These are phyloP conservation scores for Rhipidocladum racemiflorum DNA, from an alignment of 176 grass and related monocot genomes.

Conservation along the genomic window DNA sequence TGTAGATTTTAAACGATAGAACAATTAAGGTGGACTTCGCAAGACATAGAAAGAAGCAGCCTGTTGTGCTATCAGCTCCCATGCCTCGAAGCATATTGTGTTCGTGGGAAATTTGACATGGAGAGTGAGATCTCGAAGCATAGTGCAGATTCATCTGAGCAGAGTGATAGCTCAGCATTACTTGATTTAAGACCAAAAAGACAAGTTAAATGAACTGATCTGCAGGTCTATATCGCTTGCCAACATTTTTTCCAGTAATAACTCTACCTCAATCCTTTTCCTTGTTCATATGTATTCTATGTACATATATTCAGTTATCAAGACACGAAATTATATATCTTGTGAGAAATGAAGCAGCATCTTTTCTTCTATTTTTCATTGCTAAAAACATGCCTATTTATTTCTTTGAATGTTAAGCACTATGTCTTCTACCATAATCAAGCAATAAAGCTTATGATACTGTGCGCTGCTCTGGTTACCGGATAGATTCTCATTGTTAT, in stretches of 20 bases:
- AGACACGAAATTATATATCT: background rate
- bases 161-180: constrained; percentile 35
- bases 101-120: constrained; percentile 88
- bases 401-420: background rate
- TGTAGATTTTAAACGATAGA: constrained; percentile 68
- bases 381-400: background rate
- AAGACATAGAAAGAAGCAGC: constrained; percentile 66
- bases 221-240: background rate
- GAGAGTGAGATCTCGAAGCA: constrained; percentile 66
- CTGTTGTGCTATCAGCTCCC: constrained; percentile 18
- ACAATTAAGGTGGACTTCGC: constrained; percentile 74
- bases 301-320: background rate
- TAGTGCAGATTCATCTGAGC: constrained; percentile 21
- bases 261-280: background rate
- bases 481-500: background rate
- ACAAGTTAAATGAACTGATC: constrained; percentile 24
- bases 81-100: constrained; percentile 43
- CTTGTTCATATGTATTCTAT: background rate
- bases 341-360: background rate
- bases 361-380: background rate
- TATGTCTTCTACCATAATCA: background rate
- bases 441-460: background rate
- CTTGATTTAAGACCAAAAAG: background rate
- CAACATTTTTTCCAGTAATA: constrained; percentile 8
- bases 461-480: background rate